Evolutionary conservation across 2,329 filamentous ascomycete species (phyloP).

Genomic region (Ascochyta clinopodiicola): DNA sequence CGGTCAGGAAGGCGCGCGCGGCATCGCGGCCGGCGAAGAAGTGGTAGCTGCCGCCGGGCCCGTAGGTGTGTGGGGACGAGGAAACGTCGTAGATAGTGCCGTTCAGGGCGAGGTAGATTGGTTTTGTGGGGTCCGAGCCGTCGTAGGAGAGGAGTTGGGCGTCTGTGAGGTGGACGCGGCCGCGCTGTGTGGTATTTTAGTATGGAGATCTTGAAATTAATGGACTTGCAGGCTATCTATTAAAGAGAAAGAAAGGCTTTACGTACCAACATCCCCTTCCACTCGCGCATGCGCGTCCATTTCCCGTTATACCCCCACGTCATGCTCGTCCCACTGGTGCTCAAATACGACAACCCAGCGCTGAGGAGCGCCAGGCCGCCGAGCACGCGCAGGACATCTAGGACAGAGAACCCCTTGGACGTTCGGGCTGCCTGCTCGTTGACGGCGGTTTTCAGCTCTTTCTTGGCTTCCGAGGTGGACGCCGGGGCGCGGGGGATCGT

Average conservation of each 20-base stretch:
- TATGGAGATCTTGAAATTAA: too few species aligned
- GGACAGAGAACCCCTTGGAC: conserved; percentile 36
- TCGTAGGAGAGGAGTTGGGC: conserved; percentile 76
- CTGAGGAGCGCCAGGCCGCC: conserved; percentile 71
- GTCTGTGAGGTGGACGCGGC: conserved; percentile 75
- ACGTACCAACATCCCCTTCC: conserved; percentile 43
- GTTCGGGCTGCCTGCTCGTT: conserved; percentile 32
- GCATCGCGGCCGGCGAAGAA: conserved; percentile 89
- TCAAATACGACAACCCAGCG: conserved; percentile 75
- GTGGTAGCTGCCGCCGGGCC: conserved; percentile 80
- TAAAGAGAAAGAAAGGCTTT: background rate
- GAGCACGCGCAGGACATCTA: conserved; percentile 74
- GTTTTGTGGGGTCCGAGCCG: conserved; percentile 74
- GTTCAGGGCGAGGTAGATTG: conserved; percentile 90
- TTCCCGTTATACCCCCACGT: conserved; percentile 49
- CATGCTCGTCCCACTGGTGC: conserved; percentile 68
- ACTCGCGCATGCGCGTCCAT: conserved; percentile 47
- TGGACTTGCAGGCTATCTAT: too few species aligned
- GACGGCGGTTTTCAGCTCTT: conserved; percentile 33
- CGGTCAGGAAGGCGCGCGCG: conserved; percentile 86
- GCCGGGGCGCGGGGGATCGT: conserved; percentile 10
- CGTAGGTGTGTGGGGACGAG: conserved; percentile 60
- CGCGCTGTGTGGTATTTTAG: conserved; percentile 43
- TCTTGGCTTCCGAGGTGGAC: conserved; percentile 31
- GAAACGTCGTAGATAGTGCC: conserved; percentile 85